Evolutionary conservation across 2,329 filamentous ascomycete genomes (phyloP), one percentile per base, ranked within the genome.

Genomic region (Phaeoacremonium minimum): DNA sequence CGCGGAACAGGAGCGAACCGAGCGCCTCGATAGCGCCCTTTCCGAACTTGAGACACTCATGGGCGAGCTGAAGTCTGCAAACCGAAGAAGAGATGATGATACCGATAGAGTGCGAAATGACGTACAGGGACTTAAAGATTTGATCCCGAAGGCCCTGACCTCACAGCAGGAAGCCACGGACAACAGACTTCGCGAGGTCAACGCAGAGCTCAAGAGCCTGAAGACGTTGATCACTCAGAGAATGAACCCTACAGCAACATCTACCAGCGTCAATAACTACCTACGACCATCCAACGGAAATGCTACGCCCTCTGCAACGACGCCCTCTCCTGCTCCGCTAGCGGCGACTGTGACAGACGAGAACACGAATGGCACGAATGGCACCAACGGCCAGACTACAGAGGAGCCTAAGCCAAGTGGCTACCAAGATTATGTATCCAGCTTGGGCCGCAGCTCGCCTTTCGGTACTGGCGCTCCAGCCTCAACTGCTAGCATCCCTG

Each of bases 121-220:
- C 51, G 80, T 98, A 35, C 80, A 84, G 47, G 77, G 77, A 11
- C 70, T 98, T 39, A 85, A 91, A 58, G 86, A 90, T 46, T 71
- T 86, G 35, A 88, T 98, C 37, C 93, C 94, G 7, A 87, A 86
- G 60, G 90, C 90, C 3, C 76, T 98, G 51, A 82, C 93, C 45
- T 85, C 84, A 36, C 88, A 96, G 55, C 91, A 91, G 63, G 86
- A 91, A 43, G 73, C 80, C 36, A 87, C 86, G 17, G 90, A 97
- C 55, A 76, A 71, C 46, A 76, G 89, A 33, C 67, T 98, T 40
- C 85, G 82, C 60, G 93, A 97, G 51, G 77, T 98, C 47, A 86
- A 87, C 47, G 77, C 73, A 6, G 93, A 98, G 63, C 72, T 98
- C 51, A 88, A 86, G 69, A 96, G 90, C 57, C 68, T 98, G 51